Conservation (phyloP, 768 basidiomycete genomes). For the Lentinus tigrinus region DNA sequence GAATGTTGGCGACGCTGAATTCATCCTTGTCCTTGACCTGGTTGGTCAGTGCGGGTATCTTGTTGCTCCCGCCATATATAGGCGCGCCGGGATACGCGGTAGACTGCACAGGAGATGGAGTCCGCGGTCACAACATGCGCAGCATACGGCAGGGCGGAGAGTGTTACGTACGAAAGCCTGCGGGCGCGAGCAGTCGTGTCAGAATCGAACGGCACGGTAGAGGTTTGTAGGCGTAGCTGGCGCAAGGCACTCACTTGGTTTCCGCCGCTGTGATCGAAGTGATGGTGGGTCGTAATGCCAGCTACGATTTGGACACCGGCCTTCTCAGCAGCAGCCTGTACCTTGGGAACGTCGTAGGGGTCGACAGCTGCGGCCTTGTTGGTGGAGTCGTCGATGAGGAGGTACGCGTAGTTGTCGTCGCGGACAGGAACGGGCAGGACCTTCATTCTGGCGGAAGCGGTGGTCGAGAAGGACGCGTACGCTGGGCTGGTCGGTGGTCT, state of each 20-base stretch:
- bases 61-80: constrained; percentile 78
- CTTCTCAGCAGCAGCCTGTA: constrained; percentile 58
- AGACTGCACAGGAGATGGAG: constrained; percentile 33
- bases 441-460: constrained; percentile 49
- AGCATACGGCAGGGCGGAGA: background rate
- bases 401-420: constrained; percentile 83
- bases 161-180: constrained; percentile 48
- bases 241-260: constrained; percentile 55
- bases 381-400: constrained; percentile 67
- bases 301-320: constrained; percentile 68
- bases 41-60: constrained; percentile 64
- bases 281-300: constrained; percentile 89
- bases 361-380: constrained; percentile 78
- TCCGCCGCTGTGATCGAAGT: constrained; percentile 86
- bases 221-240: constrained; percentile 3
- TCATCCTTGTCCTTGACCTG: constrained; percentile 80
- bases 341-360: constrained; percentile 73
- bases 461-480: constrained; percentile 19
- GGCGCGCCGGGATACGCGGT: constrained; percentile 43
- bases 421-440: constrained; percentile 78
- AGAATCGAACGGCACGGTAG: too few species aligned
- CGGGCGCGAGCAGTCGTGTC: background rate
- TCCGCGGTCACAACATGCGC: background rate
- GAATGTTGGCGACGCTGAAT: constrained; percentile 70
- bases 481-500: background rate